Conservation (phyloP, 306 rosid genomes). For the Vigna unguiculata region DNA sequence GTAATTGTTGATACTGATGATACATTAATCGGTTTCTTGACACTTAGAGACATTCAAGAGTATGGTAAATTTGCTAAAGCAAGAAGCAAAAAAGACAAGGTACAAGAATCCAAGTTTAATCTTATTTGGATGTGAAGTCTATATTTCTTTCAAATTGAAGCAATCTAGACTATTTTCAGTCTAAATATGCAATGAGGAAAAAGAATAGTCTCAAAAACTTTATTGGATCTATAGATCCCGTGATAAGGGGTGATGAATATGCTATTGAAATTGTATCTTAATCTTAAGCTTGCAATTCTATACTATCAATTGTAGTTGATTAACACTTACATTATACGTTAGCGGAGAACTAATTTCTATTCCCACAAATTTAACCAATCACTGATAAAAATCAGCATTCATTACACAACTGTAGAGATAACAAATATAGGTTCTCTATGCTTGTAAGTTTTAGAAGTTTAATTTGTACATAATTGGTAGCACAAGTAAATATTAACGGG, state of each 20-base stretch:
- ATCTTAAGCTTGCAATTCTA: conserved; percentile 20
- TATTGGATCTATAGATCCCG: conserved; percentile 19
- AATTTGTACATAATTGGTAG: conserved; percentile 21
- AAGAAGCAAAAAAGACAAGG: conserved; percentile 70
- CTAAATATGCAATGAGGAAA: conserved; percentile 5
- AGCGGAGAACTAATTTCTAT: conserved; percentile 20
- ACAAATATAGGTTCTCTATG: conserved; percentile 6
- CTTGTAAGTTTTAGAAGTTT: not conserved
- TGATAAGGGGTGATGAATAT: conserved; percentile 7
- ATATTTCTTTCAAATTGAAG: conserved; percentile 26
- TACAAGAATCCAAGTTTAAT: conserved; percentile 44
- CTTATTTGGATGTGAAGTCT: conserved; percentile 27
- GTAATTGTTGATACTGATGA: conserved; percentile 72
- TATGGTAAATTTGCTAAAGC: conserved; percentile 62
- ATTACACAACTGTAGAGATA: conserved; percentile 18
- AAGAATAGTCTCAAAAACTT: not conserved
- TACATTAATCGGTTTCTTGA: conserved; percentile 76
- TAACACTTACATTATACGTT: conserved; percentile 28
- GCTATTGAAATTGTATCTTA: conserved; percentile 26
- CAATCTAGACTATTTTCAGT: conserved; percentile 28
- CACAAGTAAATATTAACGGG: not conserved
- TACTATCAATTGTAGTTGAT: conserved; percentile 10
- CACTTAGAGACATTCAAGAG: conserved; percentile 76
- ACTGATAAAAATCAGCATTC: conserved; percentile 35
- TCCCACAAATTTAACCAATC: not conserved